A percentile compares a stretch with the other conserved stretches of the same genome.
Conservation (phyloP, 2,329 filamentous ascomycete genomes). For the Lachnellula cervina region DNA sequence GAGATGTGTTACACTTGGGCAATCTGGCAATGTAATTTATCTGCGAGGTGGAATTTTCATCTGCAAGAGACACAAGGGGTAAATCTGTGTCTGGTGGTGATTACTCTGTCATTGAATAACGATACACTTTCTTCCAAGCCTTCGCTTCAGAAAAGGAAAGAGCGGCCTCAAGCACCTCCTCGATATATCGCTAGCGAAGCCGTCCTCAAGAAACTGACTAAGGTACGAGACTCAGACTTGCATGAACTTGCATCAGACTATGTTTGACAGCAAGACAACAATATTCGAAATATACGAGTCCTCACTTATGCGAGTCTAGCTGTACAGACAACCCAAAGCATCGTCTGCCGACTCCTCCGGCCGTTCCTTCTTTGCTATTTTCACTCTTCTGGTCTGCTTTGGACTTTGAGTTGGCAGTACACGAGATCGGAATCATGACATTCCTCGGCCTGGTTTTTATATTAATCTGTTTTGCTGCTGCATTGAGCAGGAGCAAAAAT, state of each 20-base stretch:
- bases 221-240: background rate
- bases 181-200: no score
- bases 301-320: background rate
- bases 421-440: background rate
- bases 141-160: background rate
- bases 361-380: background rate
- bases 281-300: background rate
- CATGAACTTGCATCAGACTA: background rate
- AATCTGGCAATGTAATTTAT: constrained; percentile 3
- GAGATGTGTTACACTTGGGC: constrained; percentile 5
- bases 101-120: no score
- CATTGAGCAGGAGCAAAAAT: background rate
- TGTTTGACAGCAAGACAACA: background rate
- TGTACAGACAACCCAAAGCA: background rate
- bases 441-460: background rate
- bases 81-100: background rate
- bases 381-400: background rate
- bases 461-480: background rate
- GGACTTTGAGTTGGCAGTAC: background rate
- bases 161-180: no score
- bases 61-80: background rate
- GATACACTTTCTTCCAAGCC: background rate
- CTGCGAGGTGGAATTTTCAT: constrained; percentile 1
- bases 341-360: background rate
- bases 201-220: background rate